A percentile compares a stretch with the other conserved stretches of the same genome.
phyloP scores from a whole-genome alignment of 106 monocot genomes.

The Vanilla planifolia region DNA sequence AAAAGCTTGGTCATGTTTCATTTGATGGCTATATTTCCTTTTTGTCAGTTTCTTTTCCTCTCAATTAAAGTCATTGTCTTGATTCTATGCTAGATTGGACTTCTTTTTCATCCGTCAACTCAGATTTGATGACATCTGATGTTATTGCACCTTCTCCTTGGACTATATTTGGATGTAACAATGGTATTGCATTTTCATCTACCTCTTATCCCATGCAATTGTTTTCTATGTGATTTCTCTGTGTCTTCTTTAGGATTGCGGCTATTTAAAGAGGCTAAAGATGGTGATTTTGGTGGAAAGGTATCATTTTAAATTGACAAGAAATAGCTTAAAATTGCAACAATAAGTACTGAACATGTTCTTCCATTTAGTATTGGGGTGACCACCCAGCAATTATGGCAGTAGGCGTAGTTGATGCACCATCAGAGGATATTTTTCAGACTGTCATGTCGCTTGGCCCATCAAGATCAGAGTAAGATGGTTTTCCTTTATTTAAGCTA shows the following conservation, averaged over 20 bases:
- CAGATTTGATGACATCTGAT: slow-evolving; percentile 76
- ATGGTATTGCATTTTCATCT: slow-evolving; percentile 46
- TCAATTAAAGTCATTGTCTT: slow-evolving; percentile 1
- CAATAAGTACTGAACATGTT: slow-evolving; percentile 8
- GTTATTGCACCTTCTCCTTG: slow-evolving; percentile 93
- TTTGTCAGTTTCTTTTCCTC: not conserved
- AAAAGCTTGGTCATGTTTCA: not conserved
- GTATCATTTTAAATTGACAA: slow-evolving; percentile 31
- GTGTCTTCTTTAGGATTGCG: slow-evolving; percentile 52
- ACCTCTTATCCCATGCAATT: not conserved
- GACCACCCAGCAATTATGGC: slow-evolving; percentile 99
- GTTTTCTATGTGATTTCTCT: not conserved
- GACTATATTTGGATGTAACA: slow-evolving; percentile 95
- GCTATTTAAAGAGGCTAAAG: slow-evolving; percentile 90
- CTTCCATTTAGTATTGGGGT: slow-evolving; percentile 59
- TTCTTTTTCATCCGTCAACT: slow-evolving; percentile 52
- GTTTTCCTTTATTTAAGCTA: not conserved
- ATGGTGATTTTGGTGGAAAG: slow-evolving; percentile 63
- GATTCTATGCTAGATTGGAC: slow-evolving; percentile 74
- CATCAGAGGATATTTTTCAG: slow-evolving; percentile 82
- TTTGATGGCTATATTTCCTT: not conserved
- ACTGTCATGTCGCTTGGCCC: slow-evolving; percentile 90
- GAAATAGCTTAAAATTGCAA: not conserved
- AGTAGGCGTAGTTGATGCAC: slow-evolving; percentile 83
- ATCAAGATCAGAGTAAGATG: slow-evolving; percentile 91